phyloP scores from a whole-genome alignment of 1,284 basidiomycete genomes.

The Coniferiporia weirii region DNA sequence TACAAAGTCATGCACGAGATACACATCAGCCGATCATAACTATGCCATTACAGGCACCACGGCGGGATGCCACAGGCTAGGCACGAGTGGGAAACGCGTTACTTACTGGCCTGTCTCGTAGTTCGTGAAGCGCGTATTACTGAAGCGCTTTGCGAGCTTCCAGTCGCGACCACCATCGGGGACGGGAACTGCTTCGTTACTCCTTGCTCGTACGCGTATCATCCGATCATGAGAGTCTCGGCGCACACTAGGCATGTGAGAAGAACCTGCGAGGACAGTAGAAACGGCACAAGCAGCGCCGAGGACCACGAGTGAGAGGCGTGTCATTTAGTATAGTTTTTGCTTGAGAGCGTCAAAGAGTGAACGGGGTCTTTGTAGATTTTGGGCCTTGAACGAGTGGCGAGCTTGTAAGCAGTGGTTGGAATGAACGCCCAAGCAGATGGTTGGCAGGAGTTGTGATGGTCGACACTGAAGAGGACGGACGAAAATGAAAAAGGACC shows the following conservation, averaged over 20 bases:
- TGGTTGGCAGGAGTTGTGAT: neutral
- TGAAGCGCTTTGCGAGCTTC: slow-evolving; percentile 9
- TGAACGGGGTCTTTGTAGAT: neutral
- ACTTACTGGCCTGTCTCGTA: slow-evolving; percentile 30
- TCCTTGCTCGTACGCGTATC: neutral
- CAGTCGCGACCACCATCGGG: neutral
- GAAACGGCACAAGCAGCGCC: neutral
- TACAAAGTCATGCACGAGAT: slow-evolving; percentile 15
- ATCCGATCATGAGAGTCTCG: slow-evolving; percentile 6
- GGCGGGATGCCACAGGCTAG: neutral
- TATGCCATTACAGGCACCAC: too few species aligned
- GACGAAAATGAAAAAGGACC: neutral
- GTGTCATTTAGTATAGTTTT: neutral
- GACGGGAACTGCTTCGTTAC: neutral
- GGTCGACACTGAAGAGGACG: neutral
- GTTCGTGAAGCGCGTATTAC: slow-evolving; percentile 25
- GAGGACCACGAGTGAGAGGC: neutral
- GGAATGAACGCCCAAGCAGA: neutral
- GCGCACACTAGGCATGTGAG: neutral
- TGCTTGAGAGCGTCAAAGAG: neutral
- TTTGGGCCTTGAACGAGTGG: slow-evolving; percentile 9
- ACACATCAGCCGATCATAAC: neutral
- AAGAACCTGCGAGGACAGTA: slow-evolving; percentile 3
- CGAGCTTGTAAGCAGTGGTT: neutral
- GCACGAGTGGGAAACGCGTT: neutral